These are phyloP conservation scores for Sphagnum contortum DNA, from an alignment of 225 moss, liverwort and hornwort genomes.

Conservation along the genomic window DNA sequence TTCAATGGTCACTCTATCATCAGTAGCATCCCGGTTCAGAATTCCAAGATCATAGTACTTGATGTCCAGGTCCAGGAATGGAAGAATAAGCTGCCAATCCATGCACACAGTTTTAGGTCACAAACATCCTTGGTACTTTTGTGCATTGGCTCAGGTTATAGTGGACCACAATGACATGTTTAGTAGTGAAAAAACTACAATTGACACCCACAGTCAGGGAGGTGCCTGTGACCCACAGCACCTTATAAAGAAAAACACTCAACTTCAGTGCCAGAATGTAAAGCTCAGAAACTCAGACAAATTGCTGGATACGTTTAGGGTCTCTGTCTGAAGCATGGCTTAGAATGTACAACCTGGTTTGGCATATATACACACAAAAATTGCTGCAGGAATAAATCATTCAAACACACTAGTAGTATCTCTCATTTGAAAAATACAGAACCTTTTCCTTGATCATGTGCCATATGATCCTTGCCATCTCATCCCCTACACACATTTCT, in stretches of 20 bases:
- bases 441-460: conserved; percentile 93
- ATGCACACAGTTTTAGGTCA: neutral
- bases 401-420: no score
- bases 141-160: neutral
- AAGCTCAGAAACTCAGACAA: no score
- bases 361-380: no score
- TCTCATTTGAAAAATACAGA: neutral
- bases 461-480: conserved; percentile 90
- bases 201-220: neutral
- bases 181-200: neutral
- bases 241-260: neutral
- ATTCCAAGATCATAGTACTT: conserved; percentile 84
- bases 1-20: conserved; percentile 68
- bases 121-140: neutral
- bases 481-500: conserved; percentile 42
- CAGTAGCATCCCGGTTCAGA: conserved; percentile 62
- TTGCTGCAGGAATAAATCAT: no score
- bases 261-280: neutral
- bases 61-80: conserved; percentile 71
- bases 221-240: neutral
- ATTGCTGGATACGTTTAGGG: no score
- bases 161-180: neutral
- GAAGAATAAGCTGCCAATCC: conserved; percentile 54
- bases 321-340: no score
- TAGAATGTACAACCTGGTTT: no score